Base-by-base conservation (phyloP, 2,329 filamentous ascomycete genomes). In the Monosporascus sp. region DNA sequence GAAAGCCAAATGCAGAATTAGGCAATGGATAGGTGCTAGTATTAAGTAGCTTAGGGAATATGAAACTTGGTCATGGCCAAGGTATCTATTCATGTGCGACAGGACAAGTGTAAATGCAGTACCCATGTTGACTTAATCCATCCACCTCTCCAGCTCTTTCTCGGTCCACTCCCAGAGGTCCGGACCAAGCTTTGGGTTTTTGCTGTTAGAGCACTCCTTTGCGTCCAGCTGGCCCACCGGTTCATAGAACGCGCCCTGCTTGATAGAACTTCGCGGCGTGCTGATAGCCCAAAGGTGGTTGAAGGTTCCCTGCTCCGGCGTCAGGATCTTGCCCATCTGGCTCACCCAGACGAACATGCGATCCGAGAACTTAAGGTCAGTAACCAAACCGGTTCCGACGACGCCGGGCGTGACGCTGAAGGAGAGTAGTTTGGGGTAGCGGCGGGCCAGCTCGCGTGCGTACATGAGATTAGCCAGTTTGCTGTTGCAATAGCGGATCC, bases 381-480 rank as follows among this genome's bases (percentile, higher is more conserved):
- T 48, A 20, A 48, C 27, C 19, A 46, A 38, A 22, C 31, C 48
- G 31, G 49, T 51, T 5, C 55, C 38, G 16, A 57, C 50, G 31
- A 50, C 44, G 27, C 57, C 59, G 2, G 54, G 57, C n/a, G 53
- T 41, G 3, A 58, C 41, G 17, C 41, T 54, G 27, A 55, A 38
- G 2, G 49, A 50, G 17, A 48, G 48, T 16, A 57, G 46, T 11
- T 24, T 20, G 11, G 54, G 60, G 24, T 59, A 56, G 3, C 48
- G 55, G 3, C 43, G 52, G 6, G 59, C 60, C 17, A 59, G 49
- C 41, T 61, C 57, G 8, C 45, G 45, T 7, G 52, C 50, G 14
- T 52, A 56, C 14, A 60, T 40, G 17, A 60, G 50, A 37, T 59
- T 59, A 6, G 60, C 56, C 24, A 61, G 34, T 48, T 62, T 62